Conservation (phyloP, 495 filamentous ascomycete genomes). For the Usnea hakonensis region DNA sequence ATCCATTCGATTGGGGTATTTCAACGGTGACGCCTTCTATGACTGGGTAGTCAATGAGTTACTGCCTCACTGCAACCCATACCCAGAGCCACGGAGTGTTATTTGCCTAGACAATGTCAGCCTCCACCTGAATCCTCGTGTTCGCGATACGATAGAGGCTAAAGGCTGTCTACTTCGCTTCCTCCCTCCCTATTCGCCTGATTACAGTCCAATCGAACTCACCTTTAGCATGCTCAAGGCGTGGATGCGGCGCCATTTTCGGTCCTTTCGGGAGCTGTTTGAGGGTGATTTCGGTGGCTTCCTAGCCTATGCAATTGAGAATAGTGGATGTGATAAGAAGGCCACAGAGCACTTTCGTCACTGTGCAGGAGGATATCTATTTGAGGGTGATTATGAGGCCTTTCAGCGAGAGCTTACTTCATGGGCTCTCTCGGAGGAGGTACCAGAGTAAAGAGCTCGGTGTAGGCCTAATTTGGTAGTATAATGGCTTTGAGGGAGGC, state of each 20-base stretch:
- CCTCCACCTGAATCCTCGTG: constrained; percentile 3
- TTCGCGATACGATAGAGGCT: neutral
- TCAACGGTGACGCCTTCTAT: constrained; percentile 5
- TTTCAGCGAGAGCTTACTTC: no score
- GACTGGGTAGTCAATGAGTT: constrained; percentile 4
- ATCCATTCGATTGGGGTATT: constrained; percentile 2
- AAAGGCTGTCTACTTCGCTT: constrained; percentile 3
- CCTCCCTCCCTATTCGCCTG: constrained; percentile 10
- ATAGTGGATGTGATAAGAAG: neutral
- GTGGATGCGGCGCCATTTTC: no score
- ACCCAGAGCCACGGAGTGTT: neutral
- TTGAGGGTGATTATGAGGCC: no score
- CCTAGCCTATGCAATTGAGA: no score
- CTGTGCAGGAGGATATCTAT: constrained; percentile 2
- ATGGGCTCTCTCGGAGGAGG: no score
- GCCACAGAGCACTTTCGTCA: constrained; percentile 9
- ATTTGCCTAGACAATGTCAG: constrained; percentile 7
- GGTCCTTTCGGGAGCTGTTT: no score
- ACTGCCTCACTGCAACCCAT: neutral
- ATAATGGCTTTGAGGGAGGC: no score
- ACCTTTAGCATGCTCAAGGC: constrained; percentile 10
- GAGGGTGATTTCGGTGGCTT: no score
- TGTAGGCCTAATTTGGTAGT: no score
- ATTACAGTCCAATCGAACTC: constrained; percentile 8
- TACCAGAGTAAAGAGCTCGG: no score